Percentiles rank a stretch among this genome's conserved stretches.
Conservation (phyloP, 2,329 filamentous ascomycete genomes). For the Lithohypha guttulata region DNA sequence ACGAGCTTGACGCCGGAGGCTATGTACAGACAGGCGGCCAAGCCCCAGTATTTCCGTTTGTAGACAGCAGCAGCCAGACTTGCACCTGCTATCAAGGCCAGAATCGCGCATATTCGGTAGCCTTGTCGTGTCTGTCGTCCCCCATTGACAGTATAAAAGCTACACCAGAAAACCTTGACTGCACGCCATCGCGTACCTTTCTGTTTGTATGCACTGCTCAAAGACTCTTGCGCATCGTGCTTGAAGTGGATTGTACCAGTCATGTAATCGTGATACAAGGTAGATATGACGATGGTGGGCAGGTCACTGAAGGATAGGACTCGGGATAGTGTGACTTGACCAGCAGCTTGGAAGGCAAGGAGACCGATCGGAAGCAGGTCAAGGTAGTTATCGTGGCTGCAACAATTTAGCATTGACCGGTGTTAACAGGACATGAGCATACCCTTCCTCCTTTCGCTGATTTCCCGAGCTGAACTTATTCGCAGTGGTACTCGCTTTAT, state of each 20-base stretch:
- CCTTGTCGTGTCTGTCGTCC: background rate
- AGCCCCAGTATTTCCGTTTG: background rate
- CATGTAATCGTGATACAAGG: constrained; percentile 34
- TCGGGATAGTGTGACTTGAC: constrained; percentile 32
- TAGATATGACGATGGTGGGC: constrained; percentile 34
- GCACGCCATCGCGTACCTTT: too few relatives aligned
- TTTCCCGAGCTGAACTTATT: constrained; percentile 1
- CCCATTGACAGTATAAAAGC: background rate
- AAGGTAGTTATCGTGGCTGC: constrained; percentile 5
- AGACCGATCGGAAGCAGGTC: constrained; percentile 28
- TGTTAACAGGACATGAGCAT: background rate
- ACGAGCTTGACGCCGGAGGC: constrained; percentile 1
- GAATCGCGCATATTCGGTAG: background rate
- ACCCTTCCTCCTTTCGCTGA: background rate
- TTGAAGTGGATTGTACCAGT: constrained; percentile 22
- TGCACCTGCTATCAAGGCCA: background rate
- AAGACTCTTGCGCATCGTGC: background rate
- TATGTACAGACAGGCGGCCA: background rate
- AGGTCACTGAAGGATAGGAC: constrained; percentile 33
- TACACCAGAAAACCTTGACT: too few relatives aligned
- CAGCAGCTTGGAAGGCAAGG: constrained; percentile 29
- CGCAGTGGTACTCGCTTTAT: background rate
- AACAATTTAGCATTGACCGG: background rate
- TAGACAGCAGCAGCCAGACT: background rate
- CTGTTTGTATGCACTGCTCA: background rate